Base-by-base conservation (phyloP, 169 alveolate genomes). In the Cryptosporidium bovis region DNA sequence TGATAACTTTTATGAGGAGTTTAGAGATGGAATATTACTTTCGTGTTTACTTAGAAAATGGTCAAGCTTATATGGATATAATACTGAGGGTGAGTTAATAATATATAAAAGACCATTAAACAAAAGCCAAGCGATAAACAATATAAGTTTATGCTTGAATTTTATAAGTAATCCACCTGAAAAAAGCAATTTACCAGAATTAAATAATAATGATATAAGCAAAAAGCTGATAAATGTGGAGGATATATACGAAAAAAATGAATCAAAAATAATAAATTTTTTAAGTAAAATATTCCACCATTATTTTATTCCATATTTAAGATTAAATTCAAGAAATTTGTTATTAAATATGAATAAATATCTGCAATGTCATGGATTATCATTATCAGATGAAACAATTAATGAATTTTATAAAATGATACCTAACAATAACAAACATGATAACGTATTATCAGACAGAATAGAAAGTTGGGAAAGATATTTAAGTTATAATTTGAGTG, bases 301-400 rank as follows among this genome's bases (percentile, higher is more conserved):
- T 46, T 77, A 77, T 77, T 60, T 77, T n/a, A 62, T 62, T 34
- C 87, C 87, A 77, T 77, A 77, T 77, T 44, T 77, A n/a, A 68
- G 87, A 5, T 0, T 77, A 40, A 77, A 77, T 44, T 77, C 87
- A 33, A 56, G 46, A 77, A 60, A 6, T 0, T 58, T 77, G 13
- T 31, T 77, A 20, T 27, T 36, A 20, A 60, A 62, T 18, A 27
- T 77, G 3, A 77, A 77, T 60, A 60, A 77, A 31, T 77, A 77
- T 36, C 18, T 77, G 5, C 24, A 27, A n/a, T 27, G 50, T 13
- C 87, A 77, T 62, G 87, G 87, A 20, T 77, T 77, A 62, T 77
- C 87, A 58, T 36, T 77, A 0, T 77, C 87, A 13, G 50, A 77
- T 27, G 87, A 77, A 60, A 58, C 87, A 34, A 62, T 1, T 1